These are phyloP conservation scores for Chrysopogon serrulatus DNA, from an alignment of 176 grass and related monocot genomes.

Conservation along the genomic window DNA sequence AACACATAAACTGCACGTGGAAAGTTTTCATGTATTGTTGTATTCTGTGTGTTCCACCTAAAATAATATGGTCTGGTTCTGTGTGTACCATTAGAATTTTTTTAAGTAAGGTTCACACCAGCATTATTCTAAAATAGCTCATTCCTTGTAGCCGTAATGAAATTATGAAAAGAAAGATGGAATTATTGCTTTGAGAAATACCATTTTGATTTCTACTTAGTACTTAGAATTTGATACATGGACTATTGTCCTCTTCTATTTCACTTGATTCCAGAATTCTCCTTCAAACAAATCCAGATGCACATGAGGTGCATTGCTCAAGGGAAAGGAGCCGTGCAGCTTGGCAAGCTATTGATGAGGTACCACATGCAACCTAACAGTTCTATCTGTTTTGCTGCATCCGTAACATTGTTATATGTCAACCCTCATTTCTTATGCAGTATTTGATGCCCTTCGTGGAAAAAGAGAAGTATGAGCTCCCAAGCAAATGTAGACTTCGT, in stretches of 20 bases:
- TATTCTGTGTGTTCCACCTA: not conserved
- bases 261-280: constrained; percentile 51
- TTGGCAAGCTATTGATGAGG: constrained; percentile 90
- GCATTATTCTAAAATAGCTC: not conserved
- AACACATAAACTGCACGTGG: not conserved
- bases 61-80: constrained; percentile 8
- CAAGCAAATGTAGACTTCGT: constrained; percentile 76
- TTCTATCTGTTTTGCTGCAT: constrained; percentile 5
- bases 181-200: not conserved
- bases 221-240: constrained; percentile 19
- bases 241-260: not conserved
- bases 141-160: not conserved
- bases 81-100: not conserved
- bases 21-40: not conserved
- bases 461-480: constrained; percentile 75
- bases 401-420: not conserved
- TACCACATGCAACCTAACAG: constrained; percentile 27
- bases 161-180: not conserved
- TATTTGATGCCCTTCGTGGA: constrained; percentile 95
- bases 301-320: constrained; percentile 78
- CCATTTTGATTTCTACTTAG: not conserved
- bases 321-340: constrained; percentile 86
- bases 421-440: constrained; percentile 42
- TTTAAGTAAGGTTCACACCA: not conserved
- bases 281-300: constrained; percentile 51